Base-by-base conservation (phyloP, 2,329 filamentous ascomycete genomes). In the Ascochyta rabiei region DNA sequence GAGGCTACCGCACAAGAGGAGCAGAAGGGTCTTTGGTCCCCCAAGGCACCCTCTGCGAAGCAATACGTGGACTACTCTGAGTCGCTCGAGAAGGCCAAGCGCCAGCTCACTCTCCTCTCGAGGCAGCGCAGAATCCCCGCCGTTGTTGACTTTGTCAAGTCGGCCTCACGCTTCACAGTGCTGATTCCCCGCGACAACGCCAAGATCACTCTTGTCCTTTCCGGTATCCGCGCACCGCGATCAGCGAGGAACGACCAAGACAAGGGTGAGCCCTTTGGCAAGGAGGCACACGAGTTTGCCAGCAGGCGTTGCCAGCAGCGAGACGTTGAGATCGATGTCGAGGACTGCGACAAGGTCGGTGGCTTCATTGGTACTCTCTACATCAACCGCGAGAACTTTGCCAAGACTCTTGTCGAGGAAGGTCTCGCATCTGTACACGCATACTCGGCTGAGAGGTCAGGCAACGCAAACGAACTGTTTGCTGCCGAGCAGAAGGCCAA, bases 301-400 rank as follows among this genome's bases (percentile, higher is more conserved):
- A 92, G 91, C 77, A 88, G 86, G 68, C 86, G 93, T 53, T 92
- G 89, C 78, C 89, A 92, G 81, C 95, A 99, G 80, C 88, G 95
- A 49, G 95, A 99, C 75, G 93, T 95, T 43, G 93, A 98, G 76
- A 90, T 99, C 54, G 93, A 99, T 67, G 89, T 99, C 18, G 88
- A 96, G 74, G 92, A 93, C 68, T 90, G 91, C 64, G 95, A 99
- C 82, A 98, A 97, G 82, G 88, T 95, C 23, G 95, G 95, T 67
- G 95, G 95, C 33, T 99, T 99, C 81, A 98, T 99, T 64, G 95
- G 95, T 50, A 90, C 91, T 13, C 82, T 99, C 21, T 97, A 92
- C 75, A 85, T 99, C 74, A 93, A 92, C 81, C 90, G 93, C 48
- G 93, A 98, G 78, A 98, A 90, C 80, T 96, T 99, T 71, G 91